Percentiles rank a stretch among this genome's conserved stretches.
These are phyloP conservation scores for Tylopilus subfusipes DNA, from an alignment of 768 basidiomycete genomes.

Conservation along the genomic window DNA sequence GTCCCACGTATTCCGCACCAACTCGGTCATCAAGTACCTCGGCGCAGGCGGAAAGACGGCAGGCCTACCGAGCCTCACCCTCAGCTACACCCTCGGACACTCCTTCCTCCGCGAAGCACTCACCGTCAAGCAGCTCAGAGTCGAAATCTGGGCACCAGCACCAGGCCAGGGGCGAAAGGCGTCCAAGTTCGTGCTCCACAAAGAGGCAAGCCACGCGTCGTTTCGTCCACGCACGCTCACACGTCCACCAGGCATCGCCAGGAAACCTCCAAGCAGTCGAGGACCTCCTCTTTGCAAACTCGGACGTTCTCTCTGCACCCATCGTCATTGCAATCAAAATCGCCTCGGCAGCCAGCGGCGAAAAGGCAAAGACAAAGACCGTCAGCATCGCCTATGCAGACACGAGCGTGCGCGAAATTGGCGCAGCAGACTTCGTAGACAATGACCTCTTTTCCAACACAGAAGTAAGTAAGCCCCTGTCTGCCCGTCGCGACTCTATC, in stretches of 20 bases:
- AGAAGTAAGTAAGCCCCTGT: conserved; percentile 75
- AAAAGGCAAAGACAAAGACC: conserved; percentile 61
- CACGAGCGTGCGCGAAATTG: conserved; percentile 78
- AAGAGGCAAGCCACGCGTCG: conserved; percentile 52
- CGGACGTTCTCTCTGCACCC: conserved; percentile 78
- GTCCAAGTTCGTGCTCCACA: conserved; percentile 71
- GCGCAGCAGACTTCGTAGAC: conserved; percentile 88
- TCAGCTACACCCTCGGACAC: conserved; percentile 76
- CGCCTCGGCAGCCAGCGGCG: conserved; percentile 47
- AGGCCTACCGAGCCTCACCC: conserved; percentile 71
- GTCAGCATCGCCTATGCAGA: conserved; percentile 93
- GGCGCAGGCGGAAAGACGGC: conserved; percentile 58
- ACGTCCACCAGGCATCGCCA: conserved; percentile 58
- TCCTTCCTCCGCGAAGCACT: conserved; percentile 83
- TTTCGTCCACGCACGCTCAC: not conserved
- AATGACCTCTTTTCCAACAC: conserved; percentile 95
- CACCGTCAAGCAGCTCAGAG: conserved; percentile 82
- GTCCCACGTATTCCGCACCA: conserved; percentile 77
- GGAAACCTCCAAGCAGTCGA: conserved; percentile 72
- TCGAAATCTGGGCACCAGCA: conserved; percentile 87
- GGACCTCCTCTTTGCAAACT: conserved; percentile 79
- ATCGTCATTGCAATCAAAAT: conserved; percentile 89
- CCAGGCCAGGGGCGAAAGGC: conserved; percentile 71
- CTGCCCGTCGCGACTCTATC: not conserved
- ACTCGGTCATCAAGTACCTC: conserved; percentile 89